These are phyloP conservation scores for Parastagonospora nodorum DNA, from an alignment of 2,329 filamentous ascomycete species.

Conservation along the genomic window DNA sequence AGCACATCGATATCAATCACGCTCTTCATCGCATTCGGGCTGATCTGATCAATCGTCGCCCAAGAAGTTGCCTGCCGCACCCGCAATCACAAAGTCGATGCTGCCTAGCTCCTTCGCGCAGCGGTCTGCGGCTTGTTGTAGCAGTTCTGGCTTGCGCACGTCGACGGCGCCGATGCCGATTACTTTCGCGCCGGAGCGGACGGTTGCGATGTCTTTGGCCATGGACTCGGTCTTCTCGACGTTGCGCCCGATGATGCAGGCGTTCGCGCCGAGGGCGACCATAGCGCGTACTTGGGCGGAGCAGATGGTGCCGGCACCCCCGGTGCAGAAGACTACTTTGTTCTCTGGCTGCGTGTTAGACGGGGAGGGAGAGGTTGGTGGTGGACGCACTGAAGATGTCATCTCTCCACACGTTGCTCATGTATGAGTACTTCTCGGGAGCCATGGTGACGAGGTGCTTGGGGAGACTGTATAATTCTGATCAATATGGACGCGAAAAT, in stretches of 20 bases:
- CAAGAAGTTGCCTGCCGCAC: constrained; percentile 94
- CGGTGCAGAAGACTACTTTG: constrained; percentile 93
- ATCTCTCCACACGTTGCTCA: constrained; percentile 85
- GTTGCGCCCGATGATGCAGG: constrained; percentile 91
- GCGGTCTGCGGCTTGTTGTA: constrained; percentile 75
- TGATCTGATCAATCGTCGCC: constrained; percentile 82
- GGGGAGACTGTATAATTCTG: constrained; percentile 5
- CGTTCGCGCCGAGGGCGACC: constrained; percentile 88
- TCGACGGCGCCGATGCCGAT: constrained; percentile 78
- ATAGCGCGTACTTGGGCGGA: constrained; percentile 91
- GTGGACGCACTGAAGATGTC: constrained; percentile 74
- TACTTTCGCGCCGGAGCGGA: constrained; percentile 78
- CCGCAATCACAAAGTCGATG: constrained; percentile 93
- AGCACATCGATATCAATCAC: constrained; percentile 97
- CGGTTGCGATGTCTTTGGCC: constrained; percentile 81
- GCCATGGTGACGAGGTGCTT: constrained; percentile 60
- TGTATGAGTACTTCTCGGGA: constrained; percentile 72
- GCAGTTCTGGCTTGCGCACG: constrained; percentile 69
- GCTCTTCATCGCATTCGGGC: constrained; percentile 87
- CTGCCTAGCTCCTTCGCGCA: constrained; percentile 82
- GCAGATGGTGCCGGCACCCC: constrained; percentile 91
- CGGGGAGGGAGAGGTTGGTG: neutral
- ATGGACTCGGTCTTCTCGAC: constrained; percentile 82
- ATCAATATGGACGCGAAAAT: neutral
- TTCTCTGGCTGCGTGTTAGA: constrained; percentile 60